Base-by-base conservation (phyloP, 2,329 filamentous ascomycete species). In the Diaporthe vaccinii region DNA sequence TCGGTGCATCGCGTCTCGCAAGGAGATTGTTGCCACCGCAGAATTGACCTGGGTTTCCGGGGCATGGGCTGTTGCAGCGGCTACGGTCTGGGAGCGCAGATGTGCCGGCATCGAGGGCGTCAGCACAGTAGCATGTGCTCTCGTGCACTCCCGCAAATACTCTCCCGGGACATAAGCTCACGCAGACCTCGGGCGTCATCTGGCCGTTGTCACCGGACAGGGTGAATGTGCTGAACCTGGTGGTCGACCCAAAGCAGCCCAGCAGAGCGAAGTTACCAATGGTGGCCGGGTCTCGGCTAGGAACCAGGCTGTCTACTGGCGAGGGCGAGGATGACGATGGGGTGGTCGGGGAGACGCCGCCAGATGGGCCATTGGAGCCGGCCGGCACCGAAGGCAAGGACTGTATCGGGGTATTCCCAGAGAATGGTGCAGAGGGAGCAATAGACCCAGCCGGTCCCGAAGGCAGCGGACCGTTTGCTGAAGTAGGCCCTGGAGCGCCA, bases 211-310 rank as follows among this genome's bases (percentile, higher is more conserved):
- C 71, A 1, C 71, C 71, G 9, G 72, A 59, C 46, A 72, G 81
- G 77, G 81, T 82, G 73, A 84, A 84, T 77, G 90, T 87, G 82
- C 87, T 87, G 79, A 86, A 87, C 78, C 89, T 87, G 78, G 84
- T 83, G 82, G 82, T 51, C 81, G 82, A 76, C 79, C 77, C 22
- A 80, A 83, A 78, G 78, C 83, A 61, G 75, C 78, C 46, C 78
- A 81, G 65, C 58, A 77, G 58, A 22, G 74, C 62, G 68, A 74
- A 77, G 20, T 8, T 58, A 28, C 53, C 74, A 46, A 77, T 76
- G 9, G 46, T 67, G 31, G 68, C 61, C 15, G 76, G 74, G 44
- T 77, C 34, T 31, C 72, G 57, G 14, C 12, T 41, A 10, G 75
- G 75, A 28, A 75, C 75, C 25, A 74, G 70, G 41, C 36, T 59